phyloP scores from a whole-genome alignment of 176 grass and related monocot species.

The bread wheat (Triticum aestivum) region DNA sequence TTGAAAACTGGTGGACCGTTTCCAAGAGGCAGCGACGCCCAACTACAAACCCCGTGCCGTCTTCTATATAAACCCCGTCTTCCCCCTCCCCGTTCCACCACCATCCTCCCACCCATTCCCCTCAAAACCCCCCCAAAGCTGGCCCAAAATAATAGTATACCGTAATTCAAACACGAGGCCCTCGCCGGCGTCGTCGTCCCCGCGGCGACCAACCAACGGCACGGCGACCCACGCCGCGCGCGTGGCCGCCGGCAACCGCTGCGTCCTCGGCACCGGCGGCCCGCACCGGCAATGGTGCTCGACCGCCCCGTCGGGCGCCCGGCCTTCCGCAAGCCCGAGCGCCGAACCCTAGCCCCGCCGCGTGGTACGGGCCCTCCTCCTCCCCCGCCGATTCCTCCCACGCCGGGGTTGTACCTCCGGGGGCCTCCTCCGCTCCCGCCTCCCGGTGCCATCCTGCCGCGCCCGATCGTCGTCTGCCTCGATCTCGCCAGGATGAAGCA shows the following conservation, averaged over 20 bases:
- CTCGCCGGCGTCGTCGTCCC: constrained; percentile 24
- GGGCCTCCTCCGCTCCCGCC: constrained; percentile 19
- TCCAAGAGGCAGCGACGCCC: neutral
- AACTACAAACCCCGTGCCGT: neutral
- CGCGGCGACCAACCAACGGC: neutral
- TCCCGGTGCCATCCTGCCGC: neutral
- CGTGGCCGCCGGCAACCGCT: neutral
- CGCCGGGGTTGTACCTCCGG: constrained; percentile 18
- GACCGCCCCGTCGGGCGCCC: constrained; percentile 13
- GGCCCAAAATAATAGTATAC: constrained; percentile 8
- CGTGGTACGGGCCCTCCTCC: constrained; percentile 30
- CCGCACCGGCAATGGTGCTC: constrained; percentile 38
- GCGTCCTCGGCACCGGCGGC: neutral
- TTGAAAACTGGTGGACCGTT: neutral
- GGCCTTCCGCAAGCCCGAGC: constrained; percentile 15
- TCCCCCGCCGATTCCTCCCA: constrained; percentile 40
- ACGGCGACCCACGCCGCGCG: neutral
- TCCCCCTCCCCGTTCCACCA: neutral
- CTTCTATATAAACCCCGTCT: constrained; percentile 27
- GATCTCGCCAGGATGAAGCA: neutral
- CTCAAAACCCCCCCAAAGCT: constrained; percentile 19
- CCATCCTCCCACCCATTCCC: neutral
- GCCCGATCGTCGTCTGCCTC: constrained; percentile 22
- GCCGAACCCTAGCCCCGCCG: constrained; percentile 37
- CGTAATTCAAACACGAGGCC: constrained; percentile 30